These are phyloP conservation scores for Spergularia marina DNA, from an alignment of 148 eudicot genomes.

Conservation along the genomic window DNA sequence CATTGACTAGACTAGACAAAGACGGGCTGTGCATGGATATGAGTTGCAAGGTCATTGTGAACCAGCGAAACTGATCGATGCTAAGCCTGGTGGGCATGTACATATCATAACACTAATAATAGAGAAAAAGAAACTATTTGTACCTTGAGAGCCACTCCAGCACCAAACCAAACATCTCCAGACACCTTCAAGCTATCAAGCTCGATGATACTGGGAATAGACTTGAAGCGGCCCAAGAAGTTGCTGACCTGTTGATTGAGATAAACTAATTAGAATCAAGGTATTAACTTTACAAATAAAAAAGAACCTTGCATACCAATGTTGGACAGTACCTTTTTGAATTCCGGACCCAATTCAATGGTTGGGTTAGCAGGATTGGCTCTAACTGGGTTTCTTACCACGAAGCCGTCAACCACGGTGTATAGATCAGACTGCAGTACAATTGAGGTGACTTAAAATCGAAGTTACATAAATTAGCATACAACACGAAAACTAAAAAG, in stretches of 20 bases:
- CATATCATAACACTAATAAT: background rate
- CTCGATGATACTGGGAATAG: slow-evolving; percentile 87
- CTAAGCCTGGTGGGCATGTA: background rate
- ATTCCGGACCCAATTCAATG: slow-evolving; percentile 96
- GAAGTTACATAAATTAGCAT: background rate
- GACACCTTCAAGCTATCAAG: slow-evolving; percentile 90
- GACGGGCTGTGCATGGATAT: background rate
- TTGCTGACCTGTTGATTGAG: slow-evolving; percentile 54
- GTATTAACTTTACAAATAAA: background rate
- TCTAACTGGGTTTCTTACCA: slow-evolving; percentile 70
- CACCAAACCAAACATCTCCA: slow-evolving; percentile 93
- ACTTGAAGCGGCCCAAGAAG: slow-evolving; percentile 89
- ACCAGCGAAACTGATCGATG: background rate
- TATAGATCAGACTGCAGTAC: slow-evolving; percentile 87
- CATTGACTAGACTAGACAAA: no score
- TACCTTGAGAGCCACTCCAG: slow-evolving; percentile 82
- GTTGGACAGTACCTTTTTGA: slow-evolving; percentile 64
- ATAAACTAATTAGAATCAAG: slow-evolving; percentile 5
- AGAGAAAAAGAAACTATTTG: background rate
- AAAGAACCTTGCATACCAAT: background rate
- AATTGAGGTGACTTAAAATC: background rate
- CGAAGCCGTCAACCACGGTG: slow-evolving; percentile 75
- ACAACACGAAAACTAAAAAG: background rate
- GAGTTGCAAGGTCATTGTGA: background rate
- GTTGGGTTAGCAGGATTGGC: slow-evolving; percentile 81